phyloP scores from a whole-genome alignment of 331 rosid genomes.

The Acacia pycnantha region DNA sequence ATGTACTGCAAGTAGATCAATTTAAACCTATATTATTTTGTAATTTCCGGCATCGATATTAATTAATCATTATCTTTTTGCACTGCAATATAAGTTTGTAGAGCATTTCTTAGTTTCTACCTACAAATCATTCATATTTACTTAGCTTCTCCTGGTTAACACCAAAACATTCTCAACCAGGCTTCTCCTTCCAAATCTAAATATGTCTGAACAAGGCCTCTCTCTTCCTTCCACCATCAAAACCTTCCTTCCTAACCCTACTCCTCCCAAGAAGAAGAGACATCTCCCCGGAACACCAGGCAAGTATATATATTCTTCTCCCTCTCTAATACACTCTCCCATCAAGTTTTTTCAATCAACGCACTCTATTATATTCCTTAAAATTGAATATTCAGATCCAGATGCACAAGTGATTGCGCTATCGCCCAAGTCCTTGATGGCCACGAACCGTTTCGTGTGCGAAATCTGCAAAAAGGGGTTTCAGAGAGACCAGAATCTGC shows the following conservation, averaged over 20 bases:
- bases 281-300: slow-evolving; percentile 75
- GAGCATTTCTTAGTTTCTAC: slow-evolving; percentile 29
- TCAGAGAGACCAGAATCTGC: slow-evolving; percentile 72
- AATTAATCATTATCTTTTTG: not conserved
- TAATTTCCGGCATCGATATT: not conserved
- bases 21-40: not conserved
- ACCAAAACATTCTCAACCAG: not conserved
- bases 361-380: too few relatives aligned
- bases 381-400: slow-evolving; percentile 46
- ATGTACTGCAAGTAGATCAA: not conserved
- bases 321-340: not conserved
- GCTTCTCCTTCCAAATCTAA: slow-evolving; percentile 28
- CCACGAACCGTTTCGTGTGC: slow-evolving; percentile 62
- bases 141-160: not conserved
- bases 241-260: slow-evolving; percentile 38
- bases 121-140: not conserved
- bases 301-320: slow-evolving; percentile 15
- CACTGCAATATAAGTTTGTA: not conserved
- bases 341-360: not conserved
- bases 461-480: slow-evolving; percentile 75
- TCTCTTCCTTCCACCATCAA: slow-evolving; percentile 39
- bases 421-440: slow-evolving; percentile 72
- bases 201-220: slow-evolving; percentile 42
- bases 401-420: slow-evolving; percentile 64
- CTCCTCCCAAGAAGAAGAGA: slow-evolving; percentile 53